Conservation (phyloP, 371 early-diverging fungal species). For the Apophysomyces sp. region DNA sequence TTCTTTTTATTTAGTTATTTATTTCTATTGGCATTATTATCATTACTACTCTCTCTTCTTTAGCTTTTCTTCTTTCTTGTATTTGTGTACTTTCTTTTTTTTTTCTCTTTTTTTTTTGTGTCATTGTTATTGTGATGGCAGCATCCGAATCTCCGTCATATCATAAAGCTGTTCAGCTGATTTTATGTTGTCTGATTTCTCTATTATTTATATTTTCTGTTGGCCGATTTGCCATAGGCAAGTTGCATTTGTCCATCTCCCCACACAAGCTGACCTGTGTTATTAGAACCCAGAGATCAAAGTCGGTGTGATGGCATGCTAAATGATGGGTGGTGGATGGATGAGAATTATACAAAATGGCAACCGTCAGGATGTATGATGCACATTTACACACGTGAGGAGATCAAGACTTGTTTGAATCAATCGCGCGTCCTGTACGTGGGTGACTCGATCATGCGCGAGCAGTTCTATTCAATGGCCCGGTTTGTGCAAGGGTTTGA, state of each 20-base stretch:
- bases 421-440: constrained; percentile 54
- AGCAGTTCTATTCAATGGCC: constrained; percentile 56
- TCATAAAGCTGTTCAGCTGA: not conserved
- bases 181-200: constrained; percentile 5
- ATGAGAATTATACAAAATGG: constrained; percentile 46
- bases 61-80: not conserved
- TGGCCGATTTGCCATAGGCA: not conserved
- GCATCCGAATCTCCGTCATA: not conserved
- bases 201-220: not conserved
- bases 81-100: not conserved
- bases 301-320: constrained; percentile 46
- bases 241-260: too few relatives aligned
- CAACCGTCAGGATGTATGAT: constrained; percentile 66
- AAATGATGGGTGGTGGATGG: constrained; percentile 53
- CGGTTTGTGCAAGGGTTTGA: constrained; percentile 34
- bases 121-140: not conserved
- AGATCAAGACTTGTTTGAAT: constrained; percentile 47
- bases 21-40: not conserved
- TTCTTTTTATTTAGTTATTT: constrained; percentile 1
- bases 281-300: constrained; percentile 42
- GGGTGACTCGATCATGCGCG: constrained; percentile 70
- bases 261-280: too few relatives aligned
- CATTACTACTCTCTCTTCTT: not conserved
- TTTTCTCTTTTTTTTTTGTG: not conserved
- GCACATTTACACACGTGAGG: constrained; percentile 45